Percentiles rank a stretch among this genome's conserved stretches.
These are phyloP conservation scores for Aspergillus phoenicis DNA, from an alignment of 2,329 filamentous ascomycete species.

Conservation along the genomic window DNA sequence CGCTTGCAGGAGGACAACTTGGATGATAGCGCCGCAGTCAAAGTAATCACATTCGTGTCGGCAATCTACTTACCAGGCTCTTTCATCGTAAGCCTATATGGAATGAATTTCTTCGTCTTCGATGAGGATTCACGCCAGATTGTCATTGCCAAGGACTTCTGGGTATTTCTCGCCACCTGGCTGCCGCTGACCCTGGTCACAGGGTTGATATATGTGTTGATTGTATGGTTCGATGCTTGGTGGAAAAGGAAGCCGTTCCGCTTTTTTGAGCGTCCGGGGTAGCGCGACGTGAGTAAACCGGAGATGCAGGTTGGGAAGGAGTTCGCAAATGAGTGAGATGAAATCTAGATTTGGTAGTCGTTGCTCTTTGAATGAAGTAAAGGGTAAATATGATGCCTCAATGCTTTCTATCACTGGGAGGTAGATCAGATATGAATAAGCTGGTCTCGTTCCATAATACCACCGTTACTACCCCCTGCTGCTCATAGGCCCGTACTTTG, in stretches of 20 bases:
- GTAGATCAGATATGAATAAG: neutral
- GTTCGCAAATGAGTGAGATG: neutral
- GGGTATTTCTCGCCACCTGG: constrained; percentile 1
- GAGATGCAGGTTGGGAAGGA: neutral
- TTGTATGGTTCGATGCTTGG: neutral
- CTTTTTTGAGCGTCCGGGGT: neutral
- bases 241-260: neutral
- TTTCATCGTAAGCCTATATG: constrained; percentile 1
- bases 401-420: neutral
- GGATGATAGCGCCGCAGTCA: neutral
- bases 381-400: neutral
- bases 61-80: neutral
- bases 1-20: neutral
- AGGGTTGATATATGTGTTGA: neutral
- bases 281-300: neutral
- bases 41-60: neutral
- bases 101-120: constrained; percentile 4
- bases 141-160: neutral
- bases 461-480: neutral
- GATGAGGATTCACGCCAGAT: neutral
- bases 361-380: neutral
- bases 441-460: neutral
- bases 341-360: neutral
- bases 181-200: neutral
- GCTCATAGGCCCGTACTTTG: neutral